These are phyloP conservation scores for Cryptosporidium baileyi DNA, from an alignment of 169 alveolate genomes.

Conservation along the genomic window DNA sequence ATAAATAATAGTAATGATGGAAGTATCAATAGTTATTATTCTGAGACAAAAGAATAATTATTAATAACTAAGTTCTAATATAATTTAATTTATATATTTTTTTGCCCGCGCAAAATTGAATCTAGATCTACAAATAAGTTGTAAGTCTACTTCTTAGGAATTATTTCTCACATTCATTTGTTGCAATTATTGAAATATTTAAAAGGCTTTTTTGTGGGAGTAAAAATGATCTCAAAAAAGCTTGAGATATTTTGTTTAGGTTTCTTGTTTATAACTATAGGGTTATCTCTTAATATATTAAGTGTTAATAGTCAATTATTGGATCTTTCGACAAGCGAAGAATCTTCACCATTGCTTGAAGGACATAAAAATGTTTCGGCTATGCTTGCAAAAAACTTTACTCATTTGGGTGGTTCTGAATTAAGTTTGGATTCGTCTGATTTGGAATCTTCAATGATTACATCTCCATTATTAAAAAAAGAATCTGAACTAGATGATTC, in stretches of 20 bases:
- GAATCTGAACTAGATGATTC: not conserved
- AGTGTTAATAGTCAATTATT: too few species aligned
- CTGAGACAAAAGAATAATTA: not conserved
- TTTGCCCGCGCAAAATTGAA: slow-evolving; percentile 56
- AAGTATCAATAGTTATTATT: not conserved
- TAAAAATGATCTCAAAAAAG: slow-evolving; percentile 31
- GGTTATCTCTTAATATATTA: too few species aligned
- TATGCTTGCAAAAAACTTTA: too few species aligned
- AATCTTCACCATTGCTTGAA: not conserved
- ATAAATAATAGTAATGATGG: not conserved
- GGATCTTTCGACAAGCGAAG: not conserved
- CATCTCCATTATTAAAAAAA: not conserved
- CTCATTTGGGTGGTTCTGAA: too few species aligned
- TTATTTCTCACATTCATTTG: not conserved
- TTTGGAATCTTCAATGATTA: not conserved
- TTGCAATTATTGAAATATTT: not conserved
- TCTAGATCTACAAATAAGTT: slow-evolving; percentile 63
- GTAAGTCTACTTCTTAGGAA: slow-evolving; percentile 33
- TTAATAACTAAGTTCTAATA: too few species aligned
- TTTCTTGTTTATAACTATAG: not conserved
- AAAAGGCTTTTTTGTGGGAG: slow-evolving; percentile 22
- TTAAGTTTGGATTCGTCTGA: not conserved
- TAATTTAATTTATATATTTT: not conserved
- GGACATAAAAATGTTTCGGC: too few species aligned
- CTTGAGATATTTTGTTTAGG: slow-evolving; percentile 7